Base-by-base conservation (phyloP, 1,284 basidiomycete species). In the Ustilago sp. region DNA sequence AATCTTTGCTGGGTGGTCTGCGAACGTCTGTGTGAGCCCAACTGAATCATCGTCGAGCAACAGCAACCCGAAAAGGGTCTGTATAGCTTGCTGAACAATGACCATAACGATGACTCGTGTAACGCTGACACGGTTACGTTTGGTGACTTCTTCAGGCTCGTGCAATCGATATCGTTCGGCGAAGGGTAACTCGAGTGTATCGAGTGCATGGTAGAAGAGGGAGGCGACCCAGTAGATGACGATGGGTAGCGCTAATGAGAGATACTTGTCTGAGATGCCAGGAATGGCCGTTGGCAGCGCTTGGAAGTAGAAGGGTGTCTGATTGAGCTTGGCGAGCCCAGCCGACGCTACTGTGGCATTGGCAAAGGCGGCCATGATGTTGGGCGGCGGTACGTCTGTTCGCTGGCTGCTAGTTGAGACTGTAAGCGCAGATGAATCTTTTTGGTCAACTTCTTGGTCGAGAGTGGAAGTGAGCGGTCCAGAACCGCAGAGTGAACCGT, bases 81-180 rank as follows among this genome's bases (percentile, higher is more conserved):
- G 97, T 2, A 98, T 84, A 36, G 90, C 82, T 75, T 99, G 95
- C 86, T 97, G 94, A 38, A 94, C 79, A 17, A 95, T 59, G 59
- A 98, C 95, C 4, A 93, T 93, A 81, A 88, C 87, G 54, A 96
- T 82, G 60, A 98, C 95, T 70, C 93, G 87, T 1, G 83, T 70
- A 11, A 90, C 89, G 0, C 92, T 90, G 11, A 91, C 95, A 17
- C 91, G 90, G 85, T 99, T 99, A 65, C 91, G 89, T 3, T 90
- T 86, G 73, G 89, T 89, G 73, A 94, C 90, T 85, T 98, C 95
- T 13, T 88, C 89, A 0, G 93, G 92, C 62, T 95, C 93, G 86
- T 99, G 96, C 62, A 99, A 91, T 45, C 94, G 90, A 86, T 93
- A 93, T 68, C 90, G 90, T 79, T 97, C 92, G 48, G 98, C 90